A percentile compares a stretch with the other conserved stretches of the same genome.
These are phyloP conservation scores for Oenanthe javanica DNA, from an alignment of 140 eudicot species.

Conservation along the genomic window DNA sequence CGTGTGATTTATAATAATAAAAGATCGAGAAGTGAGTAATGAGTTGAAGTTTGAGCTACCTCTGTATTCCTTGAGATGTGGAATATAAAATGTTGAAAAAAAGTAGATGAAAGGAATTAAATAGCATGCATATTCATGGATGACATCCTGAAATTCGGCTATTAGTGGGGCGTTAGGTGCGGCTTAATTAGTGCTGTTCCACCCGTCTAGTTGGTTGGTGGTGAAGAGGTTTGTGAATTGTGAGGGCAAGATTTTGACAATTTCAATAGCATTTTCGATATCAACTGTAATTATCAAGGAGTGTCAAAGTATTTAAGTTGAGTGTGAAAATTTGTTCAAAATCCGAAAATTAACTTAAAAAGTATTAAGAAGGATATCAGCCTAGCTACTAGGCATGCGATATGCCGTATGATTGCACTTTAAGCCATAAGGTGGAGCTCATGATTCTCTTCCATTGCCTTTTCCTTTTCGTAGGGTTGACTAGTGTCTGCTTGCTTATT, in stretches of 20 bases:
- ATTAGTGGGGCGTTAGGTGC: background rate
- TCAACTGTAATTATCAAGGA: too few species aligned
- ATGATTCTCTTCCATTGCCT: background rate
- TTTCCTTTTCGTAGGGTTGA: background rate
- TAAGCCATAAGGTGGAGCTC: background rate
- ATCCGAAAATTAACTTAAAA: background rate
- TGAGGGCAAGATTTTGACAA: background rate
- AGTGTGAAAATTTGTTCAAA: background rate
- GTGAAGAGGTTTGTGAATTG: background rate
- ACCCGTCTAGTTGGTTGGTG: conserved; percentile 4
- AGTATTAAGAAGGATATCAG: background rate
- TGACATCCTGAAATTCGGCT: conserved; percentile 6
- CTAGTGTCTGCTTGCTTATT: background rate
- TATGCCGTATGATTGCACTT: background rate
- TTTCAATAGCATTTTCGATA: background rate
- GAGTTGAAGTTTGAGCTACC: background rate
- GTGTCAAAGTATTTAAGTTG: too few species aligned
- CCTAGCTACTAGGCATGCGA: background rate
- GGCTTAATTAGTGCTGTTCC: background rate
- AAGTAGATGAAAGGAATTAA: conserved; percentile 2
- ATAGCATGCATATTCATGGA: background rate
- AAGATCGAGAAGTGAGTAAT: background rate
- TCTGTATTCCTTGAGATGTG: background rate
- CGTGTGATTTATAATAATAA: background rate
- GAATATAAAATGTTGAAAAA: background rate